A percentile compares a stretch with the other conserved stretches of the same genome.
phyloP scores from a whole-genome alignment of 2,329 filamentous ascomycete genomes.

The Alternaria infectoria region DNA sequence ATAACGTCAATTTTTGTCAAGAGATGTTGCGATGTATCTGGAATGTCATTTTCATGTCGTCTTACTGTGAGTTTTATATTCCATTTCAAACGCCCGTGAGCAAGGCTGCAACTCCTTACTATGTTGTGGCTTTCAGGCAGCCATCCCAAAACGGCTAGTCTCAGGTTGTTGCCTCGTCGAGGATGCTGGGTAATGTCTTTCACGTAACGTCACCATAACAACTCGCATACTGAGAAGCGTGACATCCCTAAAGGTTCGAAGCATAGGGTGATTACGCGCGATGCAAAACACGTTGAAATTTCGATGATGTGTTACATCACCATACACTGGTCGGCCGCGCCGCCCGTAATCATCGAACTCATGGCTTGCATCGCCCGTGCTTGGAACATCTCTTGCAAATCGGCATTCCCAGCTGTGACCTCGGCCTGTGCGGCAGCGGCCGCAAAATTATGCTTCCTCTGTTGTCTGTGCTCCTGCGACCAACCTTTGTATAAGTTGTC shows the following conservation, averaged over 20 bases:
- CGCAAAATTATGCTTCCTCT: not conserved
- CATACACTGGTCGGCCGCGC: not conserved
- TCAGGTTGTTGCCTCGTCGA: not conserved
- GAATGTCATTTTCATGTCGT: not conserved
- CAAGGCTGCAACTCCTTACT: not conserved
- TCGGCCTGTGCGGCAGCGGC: not conserved
- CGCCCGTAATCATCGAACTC: not conserved
- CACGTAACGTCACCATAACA: not conserved
- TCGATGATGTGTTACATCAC: not conserved
- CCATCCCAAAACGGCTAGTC: not conserved
- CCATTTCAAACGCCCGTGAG: not conserved
- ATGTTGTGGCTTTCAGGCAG: not conserved
- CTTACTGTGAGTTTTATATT: not conserved
- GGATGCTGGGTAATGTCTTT: not conserved
- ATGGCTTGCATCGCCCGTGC: not conserved
- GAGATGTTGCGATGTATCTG: not conserved
- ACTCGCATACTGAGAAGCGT: not conserved
- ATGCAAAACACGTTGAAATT: not conserved
- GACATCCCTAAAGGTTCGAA: not conserved
- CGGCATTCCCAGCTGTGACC: not conserved
- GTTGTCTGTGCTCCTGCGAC: not conserved
- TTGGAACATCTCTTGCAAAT: not conserved
- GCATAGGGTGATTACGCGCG: not conserved
- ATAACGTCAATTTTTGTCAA: not conserved
- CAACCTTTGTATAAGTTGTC: not conserved